phyloP scores from a whole-genome alignment of 495 filamentous ascomycete genomes.

The Hypoxylon fragiforme region DNA sequence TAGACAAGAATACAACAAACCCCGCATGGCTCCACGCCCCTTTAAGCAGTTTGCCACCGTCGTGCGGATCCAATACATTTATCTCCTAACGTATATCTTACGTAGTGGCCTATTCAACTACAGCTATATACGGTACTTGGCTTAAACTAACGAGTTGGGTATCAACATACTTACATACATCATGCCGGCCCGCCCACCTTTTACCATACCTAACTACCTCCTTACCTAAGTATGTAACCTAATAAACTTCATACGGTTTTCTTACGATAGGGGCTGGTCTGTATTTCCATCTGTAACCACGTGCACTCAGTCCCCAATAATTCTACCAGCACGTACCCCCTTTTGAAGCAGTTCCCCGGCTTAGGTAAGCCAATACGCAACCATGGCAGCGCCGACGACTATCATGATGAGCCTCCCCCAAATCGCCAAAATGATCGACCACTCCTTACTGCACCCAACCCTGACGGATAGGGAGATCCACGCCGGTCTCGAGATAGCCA shows the following conservation, averaged over 20 bases:
- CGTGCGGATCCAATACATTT: neutral
- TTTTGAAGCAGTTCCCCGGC: too few species aligned
- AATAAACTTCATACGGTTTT: too few species aligned
- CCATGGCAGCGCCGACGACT: conserved; percentile 33
- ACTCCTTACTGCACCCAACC: conserved; percentile 63
- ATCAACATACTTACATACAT: too few species aligned
- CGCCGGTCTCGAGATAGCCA: conserved; percentile 52
- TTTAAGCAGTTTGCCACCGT: neutral
- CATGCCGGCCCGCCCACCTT: too few species aligned
- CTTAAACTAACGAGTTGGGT: too few species aligned
- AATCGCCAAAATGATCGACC: conserved; percentile 62
- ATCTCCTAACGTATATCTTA: too few species aligned
- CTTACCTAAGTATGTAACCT: too few species aligned
- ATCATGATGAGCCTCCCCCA: conserved; percentile 55
- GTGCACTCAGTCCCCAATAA: neutral
- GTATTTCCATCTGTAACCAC: neutral
- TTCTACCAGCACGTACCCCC: too few species aligned
- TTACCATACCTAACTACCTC: too few species aligned
- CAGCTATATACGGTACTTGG: too few species aligned
- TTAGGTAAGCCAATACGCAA: neutral
- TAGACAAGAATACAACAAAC: conserved; percentile 9
- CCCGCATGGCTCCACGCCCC: conserved; percentile 9
- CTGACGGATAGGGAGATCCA: conserved; percentile 59
- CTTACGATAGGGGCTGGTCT: neutral
- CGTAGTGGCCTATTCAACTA: too few species aligned